Conservation (phyloP, 768 basidiomycete genomes). For the Collybia sordida region DNA sequence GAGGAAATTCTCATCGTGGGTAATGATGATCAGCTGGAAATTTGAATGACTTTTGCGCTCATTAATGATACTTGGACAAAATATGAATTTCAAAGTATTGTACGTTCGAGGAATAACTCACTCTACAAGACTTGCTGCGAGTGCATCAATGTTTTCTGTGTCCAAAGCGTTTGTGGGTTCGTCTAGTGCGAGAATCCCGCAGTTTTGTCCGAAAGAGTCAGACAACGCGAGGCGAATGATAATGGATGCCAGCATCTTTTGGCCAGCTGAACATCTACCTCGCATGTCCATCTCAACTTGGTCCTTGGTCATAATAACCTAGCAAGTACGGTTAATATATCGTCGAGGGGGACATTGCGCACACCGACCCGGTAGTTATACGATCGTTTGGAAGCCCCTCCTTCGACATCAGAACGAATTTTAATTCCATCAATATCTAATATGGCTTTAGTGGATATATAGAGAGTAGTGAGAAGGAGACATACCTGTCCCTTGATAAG, state of each 20-base stretch:
- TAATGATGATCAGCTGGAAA: conserved; percentile 96
- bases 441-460: background rate
- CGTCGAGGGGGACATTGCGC: conserved; percentile 4
- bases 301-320: conserved; percentile 99
- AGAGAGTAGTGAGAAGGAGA: conserved; percentile 1
- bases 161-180: conserved; percentile 99
- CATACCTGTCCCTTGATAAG: conserved; percentile 96
- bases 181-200: conserved; percentile 95
- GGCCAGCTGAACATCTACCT: conserved; percentile 95
- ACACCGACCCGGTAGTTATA: conserved; percentile 91
- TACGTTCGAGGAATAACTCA: conserved; percentile 37
- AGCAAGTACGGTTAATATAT: conserved; percentile 12
- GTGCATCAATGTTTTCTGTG: conserved; percentile 91
- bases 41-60: conserved; percentile 87
- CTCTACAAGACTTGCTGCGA: conserved; percentile 92
- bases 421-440: conserved; percentile 97
- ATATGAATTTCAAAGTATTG: conserved; percentile 5
- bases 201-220: conserved; percentile 96
- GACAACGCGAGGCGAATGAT: conserved; percentile 96
- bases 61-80: conserved; percentile 77
- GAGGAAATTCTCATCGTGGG: conserved; percentile 95
- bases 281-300: conserved; percentile 99
- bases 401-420: conserved; percentile 92
- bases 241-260: conserved; percentile 98
- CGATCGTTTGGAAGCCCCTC: conserved; percentile 83